A percentile compares a stretch with the other conserved stretches of the same genome.
phyloP scores from a whole-genome alignment of 2,329 filamentous ascomycete species.

The Eutypella sp. region DNA sequence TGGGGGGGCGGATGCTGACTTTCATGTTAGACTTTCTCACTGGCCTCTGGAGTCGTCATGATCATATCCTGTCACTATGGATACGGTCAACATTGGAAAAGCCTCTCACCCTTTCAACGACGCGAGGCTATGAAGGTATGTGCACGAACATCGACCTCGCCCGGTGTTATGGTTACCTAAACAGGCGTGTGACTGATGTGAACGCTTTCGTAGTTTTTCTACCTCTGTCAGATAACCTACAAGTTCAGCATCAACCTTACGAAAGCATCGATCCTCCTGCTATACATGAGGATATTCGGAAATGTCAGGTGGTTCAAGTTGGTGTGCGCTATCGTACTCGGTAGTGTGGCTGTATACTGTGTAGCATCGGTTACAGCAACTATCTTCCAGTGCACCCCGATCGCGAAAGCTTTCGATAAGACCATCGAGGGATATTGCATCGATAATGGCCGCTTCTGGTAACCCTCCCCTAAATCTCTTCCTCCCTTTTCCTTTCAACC shows the following conservation, averaged over 20 bases:
- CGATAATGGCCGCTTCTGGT: constrained; percentile 34
- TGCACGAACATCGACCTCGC: background rate
- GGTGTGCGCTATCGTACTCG: constrained; percentile 19
- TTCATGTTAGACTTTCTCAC: constrained; percentile 17
- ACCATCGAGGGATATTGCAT: constrained; percentile 26
- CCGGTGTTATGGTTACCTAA: background rate
- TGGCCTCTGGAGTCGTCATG: constrained; percentile 20
- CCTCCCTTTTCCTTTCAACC: too few species aligned
- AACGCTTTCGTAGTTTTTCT: constrained; percentile 20
- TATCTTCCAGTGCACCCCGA: constrained; percentile 27
- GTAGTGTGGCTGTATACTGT: constrained; percentile 20
- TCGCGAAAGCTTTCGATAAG: constrained; percentile 25
- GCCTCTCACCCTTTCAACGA: constrained; percentile 13
- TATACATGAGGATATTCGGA: constrained; percentile 28
- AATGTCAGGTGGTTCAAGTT: constrained; percentile 24
- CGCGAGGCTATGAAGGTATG: constrained; percentile 22
- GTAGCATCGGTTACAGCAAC: constrained; percentile 22
- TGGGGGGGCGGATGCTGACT: constrained; percentile 4
- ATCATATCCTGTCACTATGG: constrained; percentile 23
- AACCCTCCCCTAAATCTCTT: too few species aligned
- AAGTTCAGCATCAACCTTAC: constrained; percentile 29
- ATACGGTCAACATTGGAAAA: constrained; percentile 21
- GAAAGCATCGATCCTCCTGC: constrained; percentile 27
- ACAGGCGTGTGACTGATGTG: background rate
- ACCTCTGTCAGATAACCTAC: constrained; percentile 28